phyloP scores from a whole-genome alignment of 2,329 filamentous ascomycete species.

The Plectosphaerella plurivora region DNA sequence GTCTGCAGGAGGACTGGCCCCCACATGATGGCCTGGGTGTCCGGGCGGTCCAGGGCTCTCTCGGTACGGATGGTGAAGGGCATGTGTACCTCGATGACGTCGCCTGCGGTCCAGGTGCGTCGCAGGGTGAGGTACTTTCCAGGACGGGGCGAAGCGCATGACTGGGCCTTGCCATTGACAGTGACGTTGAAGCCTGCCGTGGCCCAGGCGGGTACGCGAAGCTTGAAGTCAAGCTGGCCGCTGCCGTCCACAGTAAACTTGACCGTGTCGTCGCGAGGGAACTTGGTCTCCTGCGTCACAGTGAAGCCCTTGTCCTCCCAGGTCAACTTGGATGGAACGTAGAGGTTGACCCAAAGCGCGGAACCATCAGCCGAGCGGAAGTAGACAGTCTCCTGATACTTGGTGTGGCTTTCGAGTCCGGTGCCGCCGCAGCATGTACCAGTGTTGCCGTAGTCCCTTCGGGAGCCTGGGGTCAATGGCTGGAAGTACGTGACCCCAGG shows the following conservation, averaged over 20 bases:
- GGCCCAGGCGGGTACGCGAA: conserved; percentile 23
- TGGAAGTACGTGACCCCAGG: conserved; percentile 27
- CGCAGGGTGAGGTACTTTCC: conserved; percentile 23
- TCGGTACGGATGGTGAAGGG: conserved; percentile 23
- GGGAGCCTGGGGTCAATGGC: conserved; percentile 18
- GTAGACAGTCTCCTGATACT: conserved; percentile 28
- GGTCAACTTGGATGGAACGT: conserved; percentile 21
- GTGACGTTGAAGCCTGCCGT: conserved; percentile 18
- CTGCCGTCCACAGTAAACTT: conserved; percentile 21
- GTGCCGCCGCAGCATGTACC: conserved; percentile 26
- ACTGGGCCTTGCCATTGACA: conserved; percentile 19
- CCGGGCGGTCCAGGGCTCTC: conserved; percentile 23
- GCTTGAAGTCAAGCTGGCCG: conserved; percentile 22
- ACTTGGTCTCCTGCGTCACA: conserved; percentile 21
- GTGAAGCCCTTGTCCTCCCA: conserved; percentile 22
- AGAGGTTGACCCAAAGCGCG: conserved; percentile 25
- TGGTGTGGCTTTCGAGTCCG: conserved; percentile 27
- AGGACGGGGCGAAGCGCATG: conserved; percentile 9
- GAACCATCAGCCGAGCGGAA: conserved; percentile 23
- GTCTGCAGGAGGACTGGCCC: conserved; percentile 23
- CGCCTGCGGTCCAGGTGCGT: conserved; percentile 21
- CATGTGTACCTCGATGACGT: conserved; percentile 22
- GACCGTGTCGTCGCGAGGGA: conserved; percentile 18
- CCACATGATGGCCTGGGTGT: conserved; percentile 25
- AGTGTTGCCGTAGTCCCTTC: conserved; percentile 23